A percentile compares a stretch with the other conserved stretches of the same genome.
Evolutionary conservation across 805 yeast genomes (phyloP).

Genomic region (Saccharomycopsis olivae): DNA sequence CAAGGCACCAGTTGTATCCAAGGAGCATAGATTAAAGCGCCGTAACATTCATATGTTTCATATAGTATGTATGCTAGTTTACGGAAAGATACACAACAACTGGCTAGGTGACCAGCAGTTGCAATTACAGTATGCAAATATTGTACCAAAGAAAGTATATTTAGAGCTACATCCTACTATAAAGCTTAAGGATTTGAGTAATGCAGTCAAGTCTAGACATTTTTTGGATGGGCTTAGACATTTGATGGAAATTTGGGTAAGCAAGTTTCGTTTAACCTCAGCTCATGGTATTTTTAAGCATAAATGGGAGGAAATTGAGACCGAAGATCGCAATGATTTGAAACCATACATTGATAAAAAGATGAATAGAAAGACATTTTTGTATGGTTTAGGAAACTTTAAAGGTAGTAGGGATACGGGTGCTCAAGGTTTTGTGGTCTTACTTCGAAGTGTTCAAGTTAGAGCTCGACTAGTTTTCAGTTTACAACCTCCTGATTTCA

Average conservation of each 20-base stretch:
- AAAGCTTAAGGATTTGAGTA: slow-evolving; percentile 25
- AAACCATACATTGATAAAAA: slow-evolving; percentile 20
- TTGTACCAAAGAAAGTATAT: slow-evolving; percentile 38
- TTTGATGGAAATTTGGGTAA: slow-evolving; percentile 52
- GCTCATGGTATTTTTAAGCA: slow-evolving; percentile 30
- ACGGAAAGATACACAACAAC: slow-evolving; percentile 56
- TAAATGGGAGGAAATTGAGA: slow-evolving; percentile 36
- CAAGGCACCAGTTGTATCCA: neutral
- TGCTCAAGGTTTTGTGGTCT: slow-evolving; percentile 78
- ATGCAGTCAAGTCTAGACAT: slow-evolving; percentile 47
- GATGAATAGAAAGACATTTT: slow-evolving; percentile 32
- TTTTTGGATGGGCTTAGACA: slow-evolving; percentile 70
- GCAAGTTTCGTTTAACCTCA: slow-evolving; percentile 38
- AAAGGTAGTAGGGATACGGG: slow-evolving; percentile 70
- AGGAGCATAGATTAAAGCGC: slow-evolving; percentile 39
- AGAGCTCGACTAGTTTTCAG: slow-evolving; percentile 72
- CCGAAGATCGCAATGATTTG: slow-evolving; percentile 26
- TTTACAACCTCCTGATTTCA: slow-evolving; percentile 81
- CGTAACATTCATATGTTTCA: slow-evolving; percentile 46
- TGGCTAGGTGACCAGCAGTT: slow-evolving; percentile 56
- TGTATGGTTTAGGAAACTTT: slow-evolving; percentile 30
- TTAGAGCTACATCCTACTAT: slow-evolving; percentile 41
- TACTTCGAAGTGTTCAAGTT: slow-evolving; percentile 61
- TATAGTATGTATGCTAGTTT: slow-evolving; percentile 48
- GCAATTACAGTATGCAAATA: slow-evolving; percentile 29